These are phyloP conservation scores for Epichloe gansuensis DNA, from an alignment of 2,329 filamentous ascomycete species.

Conservation along the genomic window DNA sequence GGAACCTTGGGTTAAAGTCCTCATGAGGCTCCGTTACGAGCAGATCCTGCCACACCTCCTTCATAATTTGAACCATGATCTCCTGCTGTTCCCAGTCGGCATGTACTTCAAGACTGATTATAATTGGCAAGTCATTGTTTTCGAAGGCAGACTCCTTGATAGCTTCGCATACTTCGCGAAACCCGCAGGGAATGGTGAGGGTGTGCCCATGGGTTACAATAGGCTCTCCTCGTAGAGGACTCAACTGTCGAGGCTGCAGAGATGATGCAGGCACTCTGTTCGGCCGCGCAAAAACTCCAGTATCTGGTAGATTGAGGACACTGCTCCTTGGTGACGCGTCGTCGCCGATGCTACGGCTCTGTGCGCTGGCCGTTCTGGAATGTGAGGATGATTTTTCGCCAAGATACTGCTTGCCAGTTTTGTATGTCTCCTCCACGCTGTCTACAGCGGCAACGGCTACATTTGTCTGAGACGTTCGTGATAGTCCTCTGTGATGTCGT, in stretches of 20 bases:
- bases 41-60: conserved; percentile 66
- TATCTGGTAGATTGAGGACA: conserved; percentile 15
- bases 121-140: conserved; percentile 64
- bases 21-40: conserved; percentile 50
- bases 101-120: conserved; percentile 88
- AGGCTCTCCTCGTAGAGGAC: conserved; percentile 46
- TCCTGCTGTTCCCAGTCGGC: conserved; percentile 72
- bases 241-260: conserved; percentile 7
- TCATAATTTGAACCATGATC: conserved; percentile 89
- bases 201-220: conserved; percentile 76
- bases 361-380: conserved; percentile 27
- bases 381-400: conserved; percentile 19
- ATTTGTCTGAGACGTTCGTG: conserved; percentile 33
- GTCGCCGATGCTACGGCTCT: conserved; percentile 18
- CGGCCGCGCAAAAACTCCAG: conserved; percentile 17
- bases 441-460: conserved; percentile 28
- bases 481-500: conserved; percentile 34
- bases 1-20: conserved; percentile 36
- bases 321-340: conserved; percentile 21
- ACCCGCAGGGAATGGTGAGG: conserved; percentile 71
- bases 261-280: background rate
- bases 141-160: conserved; percentile 70
- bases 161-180: conserved; percentile 72
- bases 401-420: conserved; percentile 15
- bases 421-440: conserved; percentile 19